A percentile compares a stretch with the other conserved stretches of the same genome.
Conservation (phyloP, 1,284 basidiomycete species). For the Vanrija humicola region DNA sequence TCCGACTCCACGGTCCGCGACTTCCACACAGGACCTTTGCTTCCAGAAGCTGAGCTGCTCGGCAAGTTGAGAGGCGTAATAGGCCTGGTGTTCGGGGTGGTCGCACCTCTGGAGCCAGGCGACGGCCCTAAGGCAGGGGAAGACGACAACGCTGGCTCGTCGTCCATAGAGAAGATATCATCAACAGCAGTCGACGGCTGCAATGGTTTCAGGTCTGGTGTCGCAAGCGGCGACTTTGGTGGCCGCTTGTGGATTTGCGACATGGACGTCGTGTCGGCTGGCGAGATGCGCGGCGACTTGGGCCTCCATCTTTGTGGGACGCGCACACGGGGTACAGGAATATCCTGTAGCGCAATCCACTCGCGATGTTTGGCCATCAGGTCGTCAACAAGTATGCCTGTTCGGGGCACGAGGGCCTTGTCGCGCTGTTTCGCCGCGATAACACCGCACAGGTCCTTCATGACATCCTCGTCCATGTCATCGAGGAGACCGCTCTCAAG, state of each 20-base stretch:
- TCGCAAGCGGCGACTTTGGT: constrained; percentile 2
- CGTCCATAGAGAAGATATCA: constrained; percentile 51
- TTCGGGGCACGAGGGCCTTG: constrained; percentile 65
- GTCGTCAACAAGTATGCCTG: constrained; percentile 56
- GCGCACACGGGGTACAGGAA: constrained; percentile 64
- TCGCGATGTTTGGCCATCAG: constrained; percentile 65
- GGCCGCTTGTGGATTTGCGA: constrained; percentile 9
- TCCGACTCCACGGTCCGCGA: constrained; percentile 47
- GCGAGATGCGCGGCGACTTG: constrained; percentile 46
- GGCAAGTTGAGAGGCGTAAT: constrained; percentile 53
- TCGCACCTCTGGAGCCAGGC: constrained; percentile 12
- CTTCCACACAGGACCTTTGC: constrained; percentile 50
- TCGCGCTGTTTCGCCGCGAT: constrained; percentile 62
- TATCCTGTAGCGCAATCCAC: constrained; percentile 77
- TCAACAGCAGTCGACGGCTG: constrained; percentile 33
- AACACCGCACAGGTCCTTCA: constrained; percentile 65
- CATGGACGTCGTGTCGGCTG: background rate
- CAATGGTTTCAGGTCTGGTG: constrained; percentile 23
- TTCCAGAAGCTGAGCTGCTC: constrained; percentile 3
- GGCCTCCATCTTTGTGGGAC: constrained; percentile 46
- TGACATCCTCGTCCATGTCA: constrained; percentile 60
- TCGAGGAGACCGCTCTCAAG: constrained; percentile 78
- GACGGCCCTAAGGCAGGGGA: constrained; percentile 14
- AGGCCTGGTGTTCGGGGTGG: constrained; percentile 36
- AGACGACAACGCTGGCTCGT: constrained; percentile 20